Evolutionary conservation across 352 stramenopile genomes (phyloP).

Genomic region (Phytophthora capsici): DNA sequence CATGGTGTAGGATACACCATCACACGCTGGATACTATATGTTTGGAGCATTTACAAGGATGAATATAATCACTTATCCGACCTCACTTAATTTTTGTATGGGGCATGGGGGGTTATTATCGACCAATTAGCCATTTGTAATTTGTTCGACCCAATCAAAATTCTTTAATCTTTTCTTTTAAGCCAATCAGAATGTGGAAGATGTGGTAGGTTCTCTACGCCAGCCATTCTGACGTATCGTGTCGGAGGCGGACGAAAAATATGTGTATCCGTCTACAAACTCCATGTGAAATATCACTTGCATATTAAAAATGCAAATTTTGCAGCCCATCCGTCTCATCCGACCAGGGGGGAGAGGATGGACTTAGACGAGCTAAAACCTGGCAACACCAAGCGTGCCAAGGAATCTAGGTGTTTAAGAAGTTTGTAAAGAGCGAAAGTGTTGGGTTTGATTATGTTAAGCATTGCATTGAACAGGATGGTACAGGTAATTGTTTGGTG

Average conservation of each 20-base stretch:
- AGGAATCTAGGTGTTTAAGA: slow-evolving; percentile 14
- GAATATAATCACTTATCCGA: slow-evolving; percentile 31
- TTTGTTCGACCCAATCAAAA: slow-evolving; percentile 9
- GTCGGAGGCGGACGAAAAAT: slow-evolving; percentile 17
- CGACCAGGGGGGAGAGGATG: slow-evolving; percentile 25
- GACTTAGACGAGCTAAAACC: slow-evolving; percentile 24
- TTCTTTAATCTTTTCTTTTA: too few relatives aligned
- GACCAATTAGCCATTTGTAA: slow-evolving; percentile 2
- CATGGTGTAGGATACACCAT: too few relatives aligned
- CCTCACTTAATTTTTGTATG: slow-evolving; percentile 21
- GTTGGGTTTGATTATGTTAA: slow-evolving; percentile 25
- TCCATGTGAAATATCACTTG: slow-evolving; percentile 16
- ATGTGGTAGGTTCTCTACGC: slow-evolving; percentile 9
- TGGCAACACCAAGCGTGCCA: slow-evolving; percentile 13
- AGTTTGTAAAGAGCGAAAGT: slow-evolving; percentile 22
- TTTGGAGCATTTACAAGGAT: too few relatives aligned
- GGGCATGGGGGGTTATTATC: background rate
- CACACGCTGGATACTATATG: too few relatives aligned
- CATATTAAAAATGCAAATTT: too few relatives aligned
- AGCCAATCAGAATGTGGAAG: slow-evolving; percentile 2
- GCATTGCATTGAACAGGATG: slow-evolving; percentile 14
- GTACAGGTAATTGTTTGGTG: slow-evolving; percentile 18
- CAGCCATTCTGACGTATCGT: slow-evolving; percentile 20
- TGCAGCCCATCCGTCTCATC: slow-evolving; percentile 20
- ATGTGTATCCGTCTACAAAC: slow-evolving; percentile 17